These are phyloP conservation scores for Bassia scoparia DNA, from an alignment of 148 eudicot genomes.

Conservation along the genomic window DNA sequence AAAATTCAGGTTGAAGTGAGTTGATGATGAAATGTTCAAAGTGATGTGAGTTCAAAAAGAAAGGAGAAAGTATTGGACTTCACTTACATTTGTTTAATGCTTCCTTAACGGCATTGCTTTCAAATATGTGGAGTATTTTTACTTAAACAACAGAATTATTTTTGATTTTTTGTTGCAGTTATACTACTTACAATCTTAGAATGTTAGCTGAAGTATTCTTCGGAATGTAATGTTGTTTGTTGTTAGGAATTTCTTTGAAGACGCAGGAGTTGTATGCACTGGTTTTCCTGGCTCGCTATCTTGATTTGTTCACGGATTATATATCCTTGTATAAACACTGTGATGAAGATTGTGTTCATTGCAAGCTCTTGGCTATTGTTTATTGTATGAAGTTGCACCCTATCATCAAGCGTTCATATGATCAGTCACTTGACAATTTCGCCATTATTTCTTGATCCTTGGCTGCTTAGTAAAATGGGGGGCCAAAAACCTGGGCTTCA, in stretches of 20 bases:
- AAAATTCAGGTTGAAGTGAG: too few species aligned
- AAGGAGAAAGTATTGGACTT: too few species aligned
- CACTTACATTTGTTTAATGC: too few species aligned
- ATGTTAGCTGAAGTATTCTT: neutral
- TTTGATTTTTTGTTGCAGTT: too few species aligned
- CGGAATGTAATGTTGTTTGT: neutral
- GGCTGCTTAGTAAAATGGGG: constrained; percentile 52
- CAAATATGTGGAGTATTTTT: too few species aligned
- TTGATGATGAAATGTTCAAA: too few species aligned
- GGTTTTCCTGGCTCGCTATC: constrained; percentile 74
- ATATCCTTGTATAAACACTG: constrained; percentile 68
- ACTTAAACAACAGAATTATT: too few species aligned
- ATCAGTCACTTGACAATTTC: constrained; percentile 68
- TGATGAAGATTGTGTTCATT: constrained; percentile 78
- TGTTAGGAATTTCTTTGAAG: constrained; percentile 81
- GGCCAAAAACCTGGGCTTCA: constrained; percentile 58
- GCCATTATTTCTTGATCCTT: constrained; percentile 58
- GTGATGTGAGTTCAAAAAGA: too few species aligned
- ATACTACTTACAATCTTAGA: neutral
- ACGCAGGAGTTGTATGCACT: constrained; percentile 86
- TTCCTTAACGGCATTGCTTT: too few species aligned
- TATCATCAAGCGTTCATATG: constrained; percentile 67
- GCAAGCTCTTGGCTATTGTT: constrained; percentile 70
- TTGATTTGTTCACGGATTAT: constrained; percentile 77
- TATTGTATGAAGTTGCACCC: constrained; percentile 77